Percentiles rank a stretch among this genome's conserved stretches.
These are phyloP conservation scores for Solanum dulcamara DNA, from an alignment of 257 asterid species.

Conservation along the genomic window DNA sequence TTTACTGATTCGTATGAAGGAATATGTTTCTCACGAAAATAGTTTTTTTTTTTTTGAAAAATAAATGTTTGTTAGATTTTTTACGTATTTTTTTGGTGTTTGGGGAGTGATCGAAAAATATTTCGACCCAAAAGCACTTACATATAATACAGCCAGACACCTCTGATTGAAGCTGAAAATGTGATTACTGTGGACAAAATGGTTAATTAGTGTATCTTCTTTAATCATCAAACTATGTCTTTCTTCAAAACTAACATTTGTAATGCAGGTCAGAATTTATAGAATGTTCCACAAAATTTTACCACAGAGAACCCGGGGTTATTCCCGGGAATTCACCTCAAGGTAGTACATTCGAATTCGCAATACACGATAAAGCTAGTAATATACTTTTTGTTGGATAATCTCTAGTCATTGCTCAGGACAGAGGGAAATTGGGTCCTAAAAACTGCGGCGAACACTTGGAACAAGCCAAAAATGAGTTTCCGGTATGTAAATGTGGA, in stretches of 20 bases:
- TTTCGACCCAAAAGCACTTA: neutral
- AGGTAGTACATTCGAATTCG: conserved; percentile 30
- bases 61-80: neutral
- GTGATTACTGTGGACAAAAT: neutral
- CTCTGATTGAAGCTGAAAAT: neutral
- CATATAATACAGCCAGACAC: neutral
- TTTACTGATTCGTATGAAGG: neutral
- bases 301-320: conserved; percentile 31
- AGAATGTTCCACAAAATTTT: conserved; percentile 25
- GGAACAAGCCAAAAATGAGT: conserved; percentile 12
- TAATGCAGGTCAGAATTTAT: conserved; percentile 34
- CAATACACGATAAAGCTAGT: neutral
- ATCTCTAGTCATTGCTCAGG: conserved; percentile 33
- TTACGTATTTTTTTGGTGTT: neutral
- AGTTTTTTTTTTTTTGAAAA: too few species aligned
- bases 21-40: neutral
- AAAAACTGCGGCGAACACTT: conserved; percentile 26
- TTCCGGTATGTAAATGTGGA: conserved; percentile 15
- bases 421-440: conserved; percentile 29
- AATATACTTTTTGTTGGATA: neutral
- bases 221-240: neutral
- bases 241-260: conserved; percentile 12
- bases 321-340: conserved; percentile 25
- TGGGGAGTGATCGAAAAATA: neutral
- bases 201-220: neutral